Conservation (phyloP, 164 flowering plant species). For the Santalum album region DNA sequence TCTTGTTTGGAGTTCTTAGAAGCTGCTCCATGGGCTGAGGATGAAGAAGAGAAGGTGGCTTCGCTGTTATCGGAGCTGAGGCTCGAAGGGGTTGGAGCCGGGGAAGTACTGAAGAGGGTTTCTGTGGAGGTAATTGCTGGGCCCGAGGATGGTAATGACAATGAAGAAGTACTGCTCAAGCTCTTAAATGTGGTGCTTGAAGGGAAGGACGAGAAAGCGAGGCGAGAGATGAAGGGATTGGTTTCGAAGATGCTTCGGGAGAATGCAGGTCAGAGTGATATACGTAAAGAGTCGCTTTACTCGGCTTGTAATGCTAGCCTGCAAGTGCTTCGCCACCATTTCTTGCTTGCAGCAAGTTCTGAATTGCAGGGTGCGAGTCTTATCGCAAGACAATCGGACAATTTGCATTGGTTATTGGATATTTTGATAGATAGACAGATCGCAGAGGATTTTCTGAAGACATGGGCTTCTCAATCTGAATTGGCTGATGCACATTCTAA, state of each 20-base stretch:
- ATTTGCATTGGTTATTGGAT: slow-evolving; percentile 84
- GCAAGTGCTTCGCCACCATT: slow-evolving; percentile 40
- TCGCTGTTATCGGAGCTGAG: slow-evolving; percentile 62
- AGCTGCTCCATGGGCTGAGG: slow-evolving; percentile 99
- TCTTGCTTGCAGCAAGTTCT: slow-evolving; percentile 43
- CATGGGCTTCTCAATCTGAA: slow-evolving; percentile 74
- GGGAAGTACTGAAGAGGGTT: slow-evolving; percentile 81
- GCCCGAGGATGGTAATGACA: slow-evolving; percentile 30
- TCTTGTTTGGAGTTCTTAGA: slow-evolving; percentile 93
- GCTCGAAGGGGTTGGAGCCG: slow-evolving; percentile 71
- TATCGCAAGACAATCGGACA: slow-evolving; percentile 80
- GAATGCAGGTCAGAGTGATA: slow-evolving; percentile 59
- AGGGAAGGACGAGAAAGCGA: slow-evolving; percentile 91
- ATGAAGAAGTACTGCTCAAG: slow-evolving; percentile 56
- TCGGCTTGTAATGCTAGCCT: slow-evolving; percentile 67
- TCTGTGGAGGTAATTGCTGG: slow-evolving; percentile 47
- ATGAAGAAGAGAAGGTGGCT: slow-evolving; percentile 91
- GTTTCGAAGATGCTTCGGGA: slow-evolving; percentile 84
- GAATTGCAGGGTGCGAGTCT: slow-evolving; percentile 40
- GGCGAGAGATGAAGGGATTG: slow-evolving; percentile 90
- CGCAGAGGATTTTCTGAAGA: slow-evolving; percentile 71
- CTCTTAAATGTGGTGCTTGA: slow-evolving; percentile 80
- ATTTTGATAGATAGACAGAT: slow-evolving; percentile 86
- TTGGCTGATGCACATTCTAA: slow-evolving; percentile 58
- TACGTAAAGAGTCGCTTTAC: slow-evolving; percentile 74